Evolutionary conservation across 148 eudicot genomes (phyloP), one percentile per base, ranked within the genome.

Genomic region (Rhododendron vialii): DNA sequence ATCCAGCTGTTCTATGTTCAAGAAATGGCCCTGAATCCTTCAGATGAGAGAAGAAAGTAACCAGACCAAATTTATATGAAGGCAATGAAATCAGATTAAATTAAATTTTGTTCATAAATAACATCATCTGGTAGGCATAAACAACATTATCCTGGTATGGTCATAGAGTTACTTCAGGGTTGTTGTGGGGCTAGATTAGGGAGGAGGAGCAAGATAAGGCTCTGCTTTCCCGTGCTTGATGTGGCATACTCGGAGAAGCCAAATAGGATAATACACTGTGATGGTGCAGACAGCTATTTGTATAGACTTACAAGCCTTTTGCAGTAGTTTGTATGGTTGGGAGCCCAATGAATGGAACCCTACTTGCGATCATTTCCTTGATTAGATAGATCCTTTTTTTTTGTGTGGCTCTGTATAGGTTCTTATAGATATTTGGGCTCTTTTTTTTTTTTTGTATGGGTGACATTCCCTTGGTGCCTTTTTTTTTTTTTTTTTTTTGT

Each of bases 21-120:
- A 93, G 88, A 89, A 48, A 73, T 15, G 92, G 86, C 71, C 96
- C 96, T 22, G 90, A 83, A 88, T 92, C 93, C 96, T 93, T 82
- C 51, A 82, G 48, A 87, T 43, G 51, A 63, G 83, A 88, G 65
- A 79, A 41, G 36, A 47, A 81, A 84, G 4, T 22, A 22, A 53
- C 57, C 18, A 24, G 12, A 6, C 24, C 43, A 76, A 74, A 45
- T 33, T 15, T 85, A 30, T 24, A 26, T 5, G 13, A 50, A 81
- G 26, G 43, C 26, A 14, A 33, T 10, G 30, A 53, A 51, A 81
- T 53, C 11, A 51, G 17, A 51, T 80, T 51, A 61, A 13, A 17
- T 65, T 83, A 45, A 48, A 20, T 18, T 63, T 24, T 43, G 24
- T 20, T 45, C 17, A 61, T 9, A 61, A 38, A 24, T 55, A 82